Evolutionary conservation across 352 stramenopile genomes (phyloP), one percentile per base, ranked within the genome.

Genomic region (Pythium angustatum): DNA sequence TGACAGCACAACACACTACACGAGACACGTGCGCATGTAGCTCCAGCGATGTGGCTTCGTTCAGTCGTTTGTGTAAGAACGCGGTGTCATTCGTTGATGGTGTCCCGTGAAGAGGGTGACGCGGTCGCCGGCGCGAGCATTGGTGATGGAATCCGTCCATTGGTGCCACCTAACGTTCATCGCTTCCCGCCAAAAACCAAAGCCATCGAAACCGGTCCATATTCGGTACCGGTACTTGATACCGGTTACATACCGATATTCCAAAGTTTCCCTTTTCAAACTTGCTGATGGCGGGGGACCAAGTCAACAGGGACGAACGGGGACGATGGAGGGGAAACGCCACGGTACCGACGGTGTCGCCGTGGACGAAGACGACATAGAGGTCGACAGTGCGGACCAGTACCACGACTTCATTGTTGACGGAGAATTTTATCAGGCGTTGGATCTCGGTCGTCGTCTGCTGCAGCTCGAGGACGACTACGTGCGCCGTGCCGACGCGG

Each of bases 341-440:
- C 40, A 15, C 51, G 17, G 17, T 41, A 4, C 17, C 21, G 9
- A 19, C 48, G 19, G 17, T n/a, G 44, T 41, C 17, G 22, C 41
- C 40, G 19, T 40, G 22, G 49, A 43, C 9, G 49, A 27, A 0
- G 62, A 50, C 28, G 59, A 54, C 1, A 28, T 36, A 8, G 21
- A 43, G n/a, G n/a, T n/a, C 41, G 30, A 22, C 43, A 27, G 51
- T 49, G 27, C 75, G 49, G 73, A 86, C 58, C 58, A 78, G 52
- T 73, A 85, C 33, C 71, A 69, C 49, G 73, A 76, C n/a, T 27
- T 87, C 7, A 58, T 91, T 17, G 62, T 78, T 31, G 80, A 93
- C 1, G 80, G 81, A 5, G 64, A 77, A 11, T 61, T 69, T 7
- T 57, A 67, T 12, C 70, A 81, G 30, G 80, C 79, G 28, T 27